These are phyloP conservation scores for Candida endomychidarum DNA, from an alignment of 805 yeast species.

Conservation along the genomic window DNA sequence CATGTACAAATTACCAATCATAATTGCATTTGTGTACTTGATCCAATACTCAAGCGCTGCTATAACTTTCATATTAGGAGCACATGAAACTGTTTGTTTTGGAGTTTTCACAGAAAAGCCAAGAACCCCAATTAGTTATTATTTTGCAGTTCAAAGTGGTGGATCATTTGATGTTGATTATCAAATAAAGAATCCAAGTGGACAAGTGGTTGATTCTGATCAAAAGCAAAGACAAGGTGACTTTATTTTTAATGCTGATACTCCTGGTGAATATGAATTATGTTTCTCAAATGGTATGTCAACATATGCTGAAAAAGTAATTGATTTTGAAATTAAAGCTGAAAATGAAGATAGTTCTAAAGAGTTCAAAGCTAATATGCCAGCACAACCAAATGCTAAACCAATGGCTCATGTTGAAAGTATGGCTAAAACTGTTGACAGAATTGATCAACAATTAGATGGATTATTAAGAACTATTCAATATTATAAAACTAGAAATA, in stretches of 20 bases:
- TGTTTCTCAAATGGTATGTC: conserved; percentile 84
- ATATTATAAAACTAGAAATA: conserved; percentile 86
- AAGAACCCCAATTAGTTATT: conserved; percentile 63
- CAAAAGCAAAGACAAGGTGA: conserved; percentile 77
- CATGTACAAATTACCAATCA: conserved; percentile 1
- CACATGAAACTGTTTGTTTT: conserved; percentile 72
- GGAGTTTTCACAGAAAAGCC: conserved; percentile 65
- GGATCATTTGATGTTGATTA: conserved; percentile 82
- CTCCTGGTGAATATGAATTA: conserved; percentile 79
- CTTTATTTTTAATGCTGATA: conserved; percentile 64
- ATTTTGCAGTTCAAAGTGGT: conserved; percentile 82
- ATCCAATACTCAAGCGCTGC: conserved; percentile 49
- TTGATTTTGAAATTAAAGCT: conserved; percentile 74
- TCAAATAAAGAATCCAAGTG: conserved; percentile 56
- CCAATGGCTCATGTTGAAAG: conserved; percentile 53
- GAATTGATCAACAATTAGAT: conserved; percentile 60
- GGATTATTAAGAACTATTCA: conserved; percentile 60
- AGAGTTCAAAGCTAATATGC: conserved; percentile 60
- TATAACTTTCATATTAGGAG: conserved; percentile 70
- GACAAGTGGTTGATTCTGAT: conserved; percentile 52
- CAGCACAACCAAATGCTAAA: conserved; percentile 47
- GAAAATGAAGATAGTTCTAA: conserved; percentile 43
- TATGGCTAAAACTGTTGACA: conserved; percentile 53
- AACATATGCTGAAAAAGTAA: conserved; percentile 76
- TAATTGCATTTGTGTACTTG: conserved; percentile 3